Evolutionary conservation across 371 early-diverging fungal species (phyloP).

Genomic region (Circinella umbellata): DNA sequence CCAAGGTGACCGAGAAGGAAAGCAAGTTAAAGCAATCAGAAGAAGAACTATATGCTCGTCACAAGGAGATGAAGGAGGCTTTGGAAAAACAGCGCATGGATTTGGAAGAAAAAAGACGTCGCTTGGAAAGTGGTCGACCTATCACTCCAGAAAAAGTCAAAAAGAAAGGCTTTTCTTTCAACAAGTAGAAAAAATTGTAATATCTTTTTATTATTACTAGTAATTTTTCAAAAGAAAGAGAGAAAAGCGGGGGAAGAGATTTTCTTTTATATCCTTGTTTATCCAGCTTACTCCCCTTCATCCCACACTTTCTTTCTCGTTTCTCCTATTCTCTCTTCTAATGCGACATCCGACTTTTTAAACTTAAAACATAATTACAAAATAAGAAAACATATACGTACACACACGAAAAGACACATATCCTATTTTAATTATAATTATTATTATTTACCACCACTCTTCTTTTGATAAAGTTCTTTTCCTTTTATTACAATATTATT

Average conservation of each 20-base stretch:
- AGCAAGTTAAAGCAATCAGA: constrained; percentile 94
- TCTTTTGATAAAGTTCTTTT: constrained; percentile 1
- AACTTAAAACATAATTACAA: no score
- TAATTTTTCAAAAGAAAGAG: no score
- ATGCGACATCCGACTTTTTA: background rate
- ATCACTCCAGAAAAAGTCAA: constrained; percentile 79
- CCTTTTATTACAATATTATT: constrained; percentile 3
- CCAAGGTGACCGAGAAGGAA: constrained; percentile 97
- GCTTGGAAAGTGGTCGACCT: constrained; percentile 83
- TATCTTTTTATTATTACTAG: background rate
- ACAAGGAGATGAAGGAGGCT: constrained; percentile 95
- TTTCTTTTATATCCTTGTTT: no score
- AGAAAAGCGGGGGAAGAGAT: no score
- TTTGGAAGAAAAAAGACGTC: constrained; percentile 91
- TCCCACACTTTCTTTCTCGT: background rate
- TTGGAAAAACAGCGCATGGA: constrained; percentile 92
- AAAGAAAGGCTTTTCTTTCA: constrained; percentile 79
- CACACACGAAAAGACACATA: background rate
- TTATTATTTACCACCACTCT: constrained; percentile 9
- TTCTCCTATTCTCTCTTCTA: constrained; percentile 11
- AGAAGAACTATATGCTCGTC: constrained; percentile 93
- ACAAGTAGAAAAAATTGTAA: constrained; percentile 41
- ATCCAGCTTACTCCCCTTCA: no score
- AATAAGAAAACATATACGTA: background rate
- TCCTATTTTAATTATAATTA: background rate